phyloP scores from a whole-genome alignment of 2,329 filamentous ascomycete species.

The Colletotrichum sp. region DNA sequence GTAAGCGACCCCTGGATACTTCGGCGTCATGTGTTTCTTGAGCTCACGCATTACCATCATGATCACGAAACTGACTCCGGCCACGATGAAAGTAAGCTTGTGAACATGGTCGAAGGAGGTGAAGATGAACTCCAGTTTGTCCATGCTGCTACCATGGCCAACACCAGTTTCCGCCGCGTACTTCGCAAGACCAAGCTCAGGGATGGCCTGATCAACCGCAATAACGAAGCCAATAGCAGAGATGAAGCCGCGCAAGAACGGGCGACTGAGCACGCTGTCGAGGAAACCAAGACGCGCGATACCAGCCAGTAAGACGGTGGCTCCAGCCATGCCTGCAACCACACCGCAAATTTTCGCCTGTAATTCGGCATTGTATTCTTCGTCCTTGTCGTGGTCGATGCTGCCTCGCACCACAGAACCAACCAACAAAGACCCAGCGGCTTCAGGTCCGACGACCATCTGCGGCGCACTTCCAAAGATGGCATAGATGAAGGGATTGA shows the following conservation, averaged over 20 bases:
- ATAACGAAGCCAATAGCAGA: slow-evolving; percentile 97
- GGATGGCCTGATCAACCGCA: slow-evolving; percentile 91
- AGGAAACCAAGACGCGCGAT: slow-evolving; percentile 87
- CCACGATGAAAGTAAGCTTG: slow-evolving; percentile 75
- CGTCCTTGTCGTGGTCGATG: slow-evolving; percentile 70
- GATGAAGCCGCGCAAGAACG: slow-evolving; percentile 94
- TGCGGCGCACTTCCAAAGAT: slow-evolving; percentile 89
- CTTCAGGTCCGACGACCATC: slow-evolving; percentile 94
- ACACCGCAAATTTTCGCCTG: slow-evolving; percentile 88
- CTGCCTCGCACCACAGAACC: slow-evolving; percentile 84
- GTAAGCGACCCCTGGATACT: slow-evolving; percentile 82
- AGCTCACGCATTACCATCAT: slow-evolving; percentile 90
- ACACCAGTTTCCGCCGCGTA: slow-evolving; percentile 69
- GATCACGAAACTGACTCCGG: slow-evolving; percentile 79
- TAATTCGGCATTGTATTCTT: slow-evolving; percentile 68
- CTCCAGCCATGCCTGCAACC: slow-evolving; percentile 85
- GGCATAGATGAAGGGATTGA: slow-evolving; percentile 91
- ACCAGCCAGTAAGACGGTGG: slow-evolving; percentile 87
- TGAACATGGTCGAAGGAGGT: slow-evolving; percentile 71
- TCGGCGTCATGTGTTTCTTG: slow-evolving; percentile 80
- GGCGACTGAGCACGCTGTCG: slow-evolving; percentile 90
- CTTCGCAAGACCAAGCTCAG: slow-evolving; percentile 79
- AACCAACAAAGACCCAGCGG: slow-evolving; percentile 87
- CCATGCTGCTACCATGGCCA: slow-evolving; percentile 82
- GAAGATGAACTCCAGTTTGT: slow-evolving; percentile 83